phyloP scores from a whole-genome alignment of 805 yeast genomes.

The Ogataea glucozyma region DNA sequence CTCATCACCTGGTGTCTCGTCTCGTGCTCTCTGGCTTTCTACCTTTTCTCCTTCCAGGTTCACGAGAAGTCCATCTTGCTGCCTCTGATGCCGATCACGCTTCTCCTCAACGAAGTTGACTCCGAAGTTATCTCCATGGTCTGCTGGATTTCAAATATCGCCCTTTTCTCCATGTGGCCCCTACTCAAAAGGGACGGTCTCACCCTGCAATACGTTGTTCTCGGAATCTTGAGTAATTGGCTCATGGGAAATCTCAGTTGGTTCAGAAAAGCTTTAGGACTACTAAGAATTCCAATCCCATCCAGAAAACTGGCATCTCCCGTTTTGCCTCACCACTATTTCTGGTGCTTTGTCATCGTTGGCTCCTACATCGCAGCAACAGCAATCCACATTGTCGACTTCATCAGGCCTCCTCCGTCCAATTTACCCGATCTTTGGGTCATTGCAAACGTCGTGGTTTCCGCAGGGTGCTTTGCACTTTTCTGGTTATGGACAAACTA shows the following conservation, averaged over 20 bases:
- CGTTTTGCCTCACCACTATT: conserved; percentile 48
- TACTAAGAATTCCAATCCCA: conserved; percentile 24
- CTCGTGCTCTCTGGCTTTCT: conserved; percentile 84
- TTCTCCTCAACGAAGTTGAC: conserved; percentile 58
- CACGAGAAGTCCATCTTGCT: conserved; percentile 91
- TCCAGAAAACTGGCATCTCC: conserved; percentile 32
- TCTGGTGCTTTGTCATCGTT: conserved; percentile 53
- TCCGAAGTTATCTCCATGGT: conserved; percentile 67
- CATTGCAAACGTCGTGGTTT: conserved; percentile 66
- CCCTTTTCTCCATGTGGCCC: conserved; percentile 87
- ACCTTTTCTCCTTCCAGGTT: conserved; percentile 89
- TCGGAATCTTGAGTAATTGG: conserved; percentile 73
- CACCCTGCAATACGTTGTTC: conserved; percentile 65
- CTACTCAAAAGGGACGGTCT: conserved; percentile 75
- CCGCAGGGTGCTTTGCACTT: conserved; percentile 71
- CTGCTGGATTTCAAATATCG: conserved; percentile 84
- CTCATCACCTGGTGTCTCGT: conserved; percentile 73
- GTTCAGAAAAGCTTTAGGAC: conserved; percentile 42
- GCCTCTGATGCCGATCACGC: conserved; percentile 82
- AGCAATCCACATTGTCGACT: conserved; percentile 56
- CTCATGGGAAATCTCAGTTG: conserved; percentile 64
- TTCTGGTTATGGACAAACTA: conserved; percentile 85
- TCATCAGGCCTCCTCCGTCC: conserved; percentile 50
- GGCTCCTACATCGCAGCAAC: conserved; percentile 51
- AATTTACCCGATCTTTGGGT: conserved; percentile 86